Evolutionary conservation across 169 alveolate species (phyloP), one percentile per base, ranked within the genome.

Genomic region (Cryptosporidium parvum): DNA sequence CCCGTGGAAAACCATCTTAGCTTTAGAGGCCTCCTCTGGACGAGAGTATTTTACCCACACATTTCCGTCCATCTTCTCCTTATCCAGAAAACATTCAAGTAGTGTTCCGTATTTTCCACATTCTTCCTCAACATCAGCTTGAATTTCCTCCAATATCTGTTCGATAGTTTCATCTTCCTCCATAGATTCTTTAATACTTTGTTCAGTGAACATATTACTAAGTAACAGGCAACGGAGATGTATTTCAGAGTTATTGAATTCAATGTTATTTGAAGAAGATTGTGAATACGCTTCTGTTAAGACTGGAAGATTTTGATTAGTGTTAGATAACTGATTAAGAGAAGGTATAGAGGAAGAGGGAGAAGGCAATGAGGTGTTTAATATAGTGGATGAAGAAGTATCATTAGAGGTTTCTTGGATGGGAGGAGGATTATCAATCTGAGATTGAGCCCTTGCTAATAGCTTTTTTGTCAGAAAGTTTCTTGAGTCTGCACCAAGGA

Each of bases 91-190:
- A 21, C 95, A 96, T 59, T 85, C 87, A 51, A 91, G 70, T 31
- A 96, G 94, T 39, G 91, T 92, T 2, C 98, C 98, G 93, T 94
- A 94, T 73, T 95, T 96, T 33, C 71, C 91, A 84, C 98, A 96
- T 89, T 96, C 98, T 59, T 92, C 96, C 75, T 72, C 92, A 53
- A 95, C 98, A 84, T 96, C 98, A n/a, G 93, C 97, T 73, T 89
- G 91, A 61, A 96, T 93, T 42, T 96, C 98, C 21, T 73, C 93
- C 72, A 95, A 93, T 85, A 95, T 93, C 61, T 92, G 65, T 29
- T 62, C 75, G 1, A 53, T 92, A 2, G 96, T 95, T 33, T 93
- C 95, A 29, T 85, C 93, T 9, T 94, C 94, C 45, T 84, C 61
- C 61, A 62, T 61, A 37, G 89, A 80, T 29, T 80, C 89, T 92